Evolutionary conservation across 441 rosid species (phyloP).

Genomic region (Omphalea diandra): DNA sequence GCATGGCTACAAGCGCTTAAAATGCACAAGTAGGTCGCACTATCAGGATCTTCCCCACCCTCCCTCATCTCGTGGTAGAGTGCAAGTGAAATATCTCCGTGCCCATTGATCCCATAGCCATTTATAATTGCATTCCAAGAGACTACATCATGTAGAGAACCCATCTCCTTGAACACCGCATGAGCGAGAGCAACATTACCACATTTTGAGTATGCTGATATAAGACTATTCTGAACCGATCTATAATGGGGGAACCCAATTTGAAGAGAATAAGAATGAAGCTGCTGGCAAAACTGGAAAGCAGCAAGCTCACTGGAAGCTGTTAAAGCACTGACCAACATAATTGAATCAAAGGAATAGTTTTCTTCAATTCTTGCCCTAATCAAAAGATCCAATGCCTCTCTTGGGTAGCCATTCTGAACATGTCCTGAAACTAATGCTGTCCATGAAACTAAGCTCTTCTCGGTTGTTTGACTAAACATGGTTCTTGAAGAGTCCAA

Average conservation of each 20-base stretch:
- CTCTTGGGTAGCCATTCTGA: slow-evolving; percentile 33
- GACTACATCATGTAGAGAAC: slow-evolving; percentile 29
- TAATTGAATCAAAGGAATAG: slow-evolving; percentile 32
- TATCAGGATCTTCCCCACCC: slow-evolving; percentile 32
- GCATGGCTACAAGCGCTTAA: slow-evolving; percentile 45
- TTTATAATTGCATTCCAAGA: slow-evolving; percentile 50
- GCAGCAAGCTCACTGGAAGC: slow-evolving; percentile 36
- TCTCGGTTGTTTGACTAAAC: slow-evolving; percentile 32
- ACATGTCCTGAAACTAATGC: slow-evolving; percentile 39
- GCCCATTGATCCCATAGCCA: slow-evolving; percentile 40
- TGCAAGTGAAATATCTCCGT: slow-evolving; percentile 34
- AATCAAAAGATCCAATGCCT: slow-evolving; percentile 36
- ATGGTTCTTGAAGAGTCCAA: slow-evolving; percentile 34
- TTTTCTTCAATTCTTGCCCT: slow-evolving; percentile 29
- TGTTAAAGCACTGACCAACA: slow-evolving; percentile 30
- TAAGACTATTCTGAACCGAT: slow-evolving; percentile 40
- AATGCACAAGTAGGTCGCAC: slow-evolving; percentile 37
- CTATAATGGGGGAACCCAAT: slow-evolving; percentile 26
- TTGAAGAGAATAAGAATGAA: slow-evolving; percentile 35
- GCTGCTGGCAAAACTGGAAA: slow-evolving; percentile 38
- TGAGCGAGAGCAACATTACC: slow-evolving; percentile 35
- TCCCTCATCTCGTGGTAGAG: slow-evolving; percentile 40
- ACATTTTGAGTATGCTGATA: slow-evolving; percentile 49
- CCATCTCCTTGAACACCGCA: slow-evolving; percentile 36
- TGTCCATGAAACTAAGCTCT: slow-evolving; percentile 47